Percentiles rank a stretch among this genome's conserved stretches.
phyloP scores from a whole-genome alignment of 2,329 filamentous ascomycete genomes.

The Rutstroemia sydowiana region DNA sequence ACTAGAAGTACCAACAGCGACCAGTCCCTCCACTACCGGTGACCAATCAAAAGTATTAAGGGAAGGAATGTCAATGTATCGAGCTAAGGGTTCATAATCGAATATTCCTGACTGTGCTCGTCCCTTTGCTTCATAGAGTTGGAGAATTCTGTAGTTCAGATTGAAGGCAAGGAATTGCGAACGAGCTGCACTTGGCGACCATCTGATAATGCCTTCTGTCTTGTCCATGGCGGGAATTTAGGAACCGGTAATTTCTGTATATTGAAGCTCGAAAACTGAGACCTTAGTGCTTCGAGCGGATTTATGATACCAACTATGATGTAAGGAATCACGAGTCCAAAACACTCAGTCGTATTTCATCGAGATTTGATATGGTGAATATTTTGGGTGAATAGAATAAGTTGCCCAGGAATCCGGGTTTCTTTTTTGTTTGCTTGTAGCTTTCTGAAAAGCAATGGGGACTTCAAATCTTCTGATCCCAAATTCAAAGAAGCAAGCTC shows the following conservation, averaged over 20 bases:
- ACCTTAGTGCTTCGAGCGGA: too few species aligned
- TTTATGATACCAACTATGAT: too few species aligned
- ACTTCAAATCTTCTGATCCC: too few species aligned
- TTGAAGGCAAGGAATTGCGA: slow-evolving; percentile 61
- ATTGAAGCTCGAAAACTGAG: neutral
- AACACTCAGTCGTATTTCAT: too few species aligned
- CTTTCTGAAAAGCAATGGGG: too few species aligned
- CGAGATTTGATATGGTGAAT: too few species aligned
- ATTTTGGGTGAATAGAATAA: too few species aligned
- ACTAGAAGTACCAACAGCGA: slow-evolving; percentile 68
- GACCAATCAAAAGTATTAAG: slow-evolving; percentile 63
- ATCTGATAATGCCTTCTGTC: slow-evolving; percentile 51
- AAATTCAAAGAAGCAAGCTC: too few species aligned
- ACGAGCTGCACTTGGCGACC: slow-evolving; percentile 52
- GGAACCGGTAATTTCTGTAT: neutral
- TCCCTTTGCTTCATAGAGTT: slow-evolving; percentile 56
- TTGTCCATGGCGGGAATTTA: slow-evolving; percentile 10
- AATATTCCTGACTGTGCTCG: slow-evolving; percentile 45
- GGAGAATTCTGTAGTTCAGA: slow-evolving; percentile 53
- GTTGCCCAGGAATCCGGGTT: too few species aligned
- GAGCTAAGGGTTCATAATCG: slow-evolving; percentile 48
- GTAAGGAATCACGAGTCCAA: too few species aligned
- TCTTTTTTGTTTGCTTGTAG: too few species aligned
- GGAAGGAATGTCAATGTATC: slow-evolving; percentile 56
- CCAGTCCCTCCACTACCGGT: slow-evolving; percentile 52